Percentiles rank a stretch among this genome's conserved stretches.
These are phyloP conservation scores for Lepidium didymum DNA, from an alignment of 345 rosid species.

Conservation along the genomic window DNA sequence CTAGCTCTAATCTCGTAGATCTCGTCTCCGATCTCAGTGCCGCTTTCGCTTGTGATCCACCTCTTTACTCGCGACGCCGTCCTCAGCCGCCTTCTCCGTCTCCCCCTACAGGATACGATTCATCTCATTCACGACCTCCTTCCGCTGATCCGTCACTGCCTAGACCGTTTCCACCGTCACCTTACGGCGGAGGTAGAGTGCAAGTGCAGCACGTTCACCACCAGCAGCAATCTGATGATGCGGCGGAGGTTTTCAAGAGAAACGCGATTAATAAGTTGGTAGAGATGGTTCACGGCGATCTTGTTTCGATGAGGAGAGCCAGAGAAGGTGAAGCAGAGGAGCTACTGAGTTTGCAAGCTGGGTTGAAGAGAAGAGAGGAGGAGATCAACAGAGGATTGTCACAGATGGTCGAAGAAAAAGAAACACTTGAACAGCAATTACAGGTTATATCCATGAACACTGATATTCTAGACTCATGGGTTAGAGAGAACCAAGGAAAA, in stretches of 20 bases:
- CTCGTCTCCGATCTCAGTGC: conserved; percentile 54
- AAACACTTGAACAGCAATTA: conserved; percentile 74
- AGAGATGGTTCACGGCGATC: conserved; percentile 65
- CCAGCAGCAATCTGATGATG: conserved; percentile 57
- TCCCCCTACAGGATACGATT: conserved; percentile 29
- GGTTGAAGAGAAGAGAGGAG: conserved; percentile 64
- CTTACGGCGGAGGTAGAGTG: conserved; percentile 23
- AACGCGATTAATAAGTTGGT: conserved; percentile 72
- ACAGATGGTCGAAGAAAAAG: conserved; percentile 76
- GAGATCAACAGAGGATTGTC: conserved; percentile 54
- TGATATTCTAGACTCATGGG: conserved; percentile 65
- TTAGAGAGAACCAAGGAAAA: conserved; percentile 66
- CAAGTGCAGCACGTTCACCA: conserved; percentile 27
- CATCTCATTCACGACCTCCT: conserved; percentile 10
- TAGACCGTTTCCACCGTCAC: conserved; percentile 54
- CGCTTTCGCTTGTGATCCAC: conserved; percentile 72
- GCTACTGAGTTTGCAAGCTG: conserved; percentile 58
- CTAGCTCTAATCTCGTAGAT: conserved; percentile 81
- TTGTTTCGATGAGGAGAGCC: conserved; percentile 53
- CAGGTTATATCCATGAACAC: conserved; percentile 85
- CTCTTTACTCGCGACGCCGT: conserved; percentile 82
- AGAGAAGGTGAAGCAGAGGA: conserved; percentile 85
- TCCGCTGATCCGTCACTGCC: conserved; percentile 15
- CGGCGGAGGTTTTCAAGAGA: conserved; percentile 59
- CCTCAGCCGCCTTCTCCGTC: conserved; percentile 28